Conservation (phyloP, 495 filamentous ascomycete genomes). For the Clohesyomyces aquaticus region DNA sequence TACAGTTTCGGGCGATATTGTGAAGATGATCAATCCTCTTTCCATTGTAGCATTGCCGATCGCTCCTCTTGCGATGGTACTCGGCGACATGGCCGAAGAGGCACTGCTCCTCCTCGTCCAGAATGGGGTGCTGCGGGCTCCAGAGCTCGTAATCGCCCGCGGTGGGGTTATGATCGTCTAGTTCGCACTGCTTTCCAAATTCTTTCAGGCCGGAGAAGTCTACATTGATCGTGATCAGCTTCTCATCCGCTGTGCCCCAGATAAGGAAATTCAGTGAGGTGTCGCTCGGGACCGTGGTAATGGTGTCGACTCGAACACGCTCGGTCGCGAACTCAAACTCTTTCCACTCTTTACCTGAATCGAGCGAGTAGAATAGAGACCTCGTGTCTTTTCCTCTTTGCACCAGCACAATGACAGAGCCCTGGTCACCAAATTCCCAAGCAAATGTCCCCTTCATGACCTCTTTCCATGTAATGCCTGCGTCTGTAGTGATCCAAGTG, state of each 20-base stretch:
- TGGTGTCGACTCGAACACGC: constrained; percentile 69
- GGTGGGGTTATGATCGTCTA: constrained; percentile 63
- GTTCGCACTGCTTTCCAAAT: constrained; percentile 67
- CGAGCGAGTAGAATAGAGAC: constrained; percentile 71
- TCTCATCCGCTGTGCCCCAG: constrained; percentile 66
- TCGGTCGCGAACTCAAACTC: constrained; percentile 71
- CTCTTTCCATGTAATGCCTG: constrained; percentile 82
- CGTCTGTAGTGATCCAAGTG: constrained; percentile 87
- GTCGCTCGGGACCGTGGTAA: constrained; percentile 88
- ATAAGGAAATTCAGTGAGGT: constrained; percentile 86
- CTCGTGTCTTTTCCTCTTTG: constrained; percentile 65
- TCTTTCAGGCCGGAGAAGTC: constrained; percentile 75
- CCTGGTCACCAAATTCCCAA: constrained; percentile 95
- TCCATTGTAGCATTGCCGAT: constrained; percentile 77
- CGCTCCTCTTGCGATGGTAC: constrained; percentile 84
- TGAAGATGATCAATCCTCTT: constrained; percentile 68
- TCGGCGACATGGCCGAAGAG: constrained; percentile 89
- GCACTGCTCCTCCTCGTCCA: constrained; percentile 67
- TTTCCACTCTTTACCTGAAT: constrained; percentile 77
- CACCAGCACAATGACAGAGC: constrained; percentile 86
- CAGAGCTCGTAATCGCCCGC: constrained; percentile 77
- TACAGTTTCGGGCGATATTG: constrained; percentile 71
- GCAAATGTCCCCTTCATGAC: constrained; percentile 83
- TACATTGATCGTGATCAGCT: constrained; percentile 72
- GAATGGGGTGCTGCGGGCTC: constrained; percentile 76